phyloP scores from a whole-genome alignment of 352 stramenopile genomes.

The Globisporangium acanthophoron region DNA sequence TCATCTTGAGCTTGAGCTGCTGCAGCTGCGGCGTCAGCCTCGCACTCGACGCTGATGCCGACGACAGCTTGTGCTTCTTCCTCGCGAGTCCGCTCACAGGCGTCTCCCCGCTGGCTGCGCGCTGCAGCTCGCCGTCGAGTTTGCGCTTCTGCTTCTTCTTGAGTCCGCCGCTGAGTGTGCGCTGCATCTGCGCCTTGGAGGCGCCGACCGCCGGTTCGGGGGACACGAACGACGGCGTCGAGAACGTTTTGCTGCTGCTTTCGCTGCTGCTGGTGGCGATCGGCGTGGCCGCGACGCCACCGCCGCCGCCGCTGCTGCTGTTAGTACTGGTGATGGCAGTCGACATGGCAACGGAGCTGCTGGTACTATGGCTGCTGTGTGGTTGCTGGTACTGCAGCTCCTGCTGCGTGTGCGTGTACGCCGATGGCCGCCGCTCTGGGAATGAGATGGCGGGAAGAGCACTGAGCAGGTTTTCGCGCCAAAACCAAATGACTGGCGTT shows the following conservation, averaged over 20 bases:
- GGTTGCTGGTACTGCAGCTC: background rate
- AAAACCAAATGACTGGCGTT: background rate
- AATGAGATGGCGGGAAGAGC: background rate
- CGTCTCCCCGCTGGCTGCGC: slow-evolving; percentile 5
- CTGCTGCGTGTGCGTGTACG: background rate
- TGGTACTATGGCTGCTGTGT: background rate
- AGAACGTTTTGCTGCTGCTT: slow-evolving; percentile 10
- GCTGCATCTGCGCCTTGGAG: slow-evolving; percentile 20
- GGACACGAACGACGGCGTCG: slow-evolving; percentile 38
- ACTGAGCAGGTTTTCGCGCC: background rate
- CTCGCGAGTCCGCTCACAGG: background rate
- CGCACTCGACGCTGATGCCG: background rate
- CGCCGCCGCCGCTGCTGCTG: background rate
- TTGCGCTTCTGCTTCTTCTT: slow-evolving; percentile 25
- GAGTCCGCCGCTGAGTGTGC: slow-evolving; percentile 31
- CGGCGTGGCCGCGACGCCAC: slow-evolving; percentile 2
- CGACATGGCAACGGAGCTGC: slow-evolving; percentile 1
- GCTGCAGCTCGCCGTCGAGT: slow-evolving; percentile 18
- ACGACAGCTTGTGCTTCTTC: slow-evolving; percentile 22
- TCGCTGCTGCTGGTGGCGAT: background rate
- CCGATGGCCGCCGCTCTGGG: too few relatives aligned
- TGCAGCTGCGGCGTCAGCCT: slow-evolving; percentile 9
- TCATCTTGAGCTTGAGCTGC: slow-evolving; percentile 13
- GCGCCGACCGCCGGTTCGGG: slow-evolving; percentile 15
- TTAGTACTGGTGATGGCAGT: background rate